Evolutionary conservation across 2,329 filamentous ascomycete genomes (phyloP).

Genomic region (Didymella keratinophila): DNA sequence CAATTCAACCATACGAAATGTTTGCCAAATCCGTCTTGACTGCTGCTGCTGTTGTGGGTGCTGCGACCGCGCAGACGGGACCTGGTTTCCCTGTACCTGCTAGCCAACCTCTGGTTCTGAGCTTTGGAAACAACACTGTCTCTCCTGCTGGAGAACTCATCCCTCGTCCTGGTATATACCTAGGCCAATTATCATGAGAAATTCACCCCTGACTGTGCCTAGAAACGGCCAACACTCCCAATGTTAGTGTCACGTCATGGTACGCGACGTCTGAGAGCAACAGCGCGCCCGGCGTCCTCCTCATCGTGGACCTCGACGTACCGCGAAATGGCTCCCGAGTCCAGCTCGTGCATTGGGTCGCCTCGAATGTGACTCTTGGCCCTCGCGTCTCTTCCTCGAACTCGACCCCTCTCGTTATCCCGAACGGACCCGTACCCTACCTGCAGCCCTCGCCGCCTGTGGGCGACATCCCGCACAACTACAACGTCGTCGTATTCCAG

Average conservation of each 20-base stretch:
- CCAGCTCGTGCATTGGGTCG: constrained; percentile 44
- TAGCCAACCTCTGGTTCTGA: constrained; percentile 30
- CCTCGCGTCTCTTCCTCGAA: constrained; percentile 14
- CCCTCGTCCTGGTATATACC: constrained; percentile 39
- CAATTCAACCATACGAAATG: constrained; percentile 18
- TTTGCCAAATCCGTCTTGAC: constrained; percentile 24
- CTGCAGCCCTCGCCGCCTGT: constrained; percentile 37
- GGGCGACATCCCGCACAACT: constrained; percentile 40
- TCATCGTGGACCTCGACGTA: constrained; percentile 45
- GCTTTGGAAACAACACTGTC: constrained; percentile 44
- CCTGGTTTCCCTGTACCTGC: constrained; percentile 43
- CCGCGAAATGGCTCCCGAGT: constrained; percentile 40
- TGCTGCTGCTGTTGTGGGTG: constrained; percentile 23
- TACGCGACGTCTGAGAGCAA: constrained; percentile 5
- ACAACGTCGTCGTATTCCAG: constrained; percentile 39
- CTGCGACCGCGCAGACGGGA: constrained; percentile 33
- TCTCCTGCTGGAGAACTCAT: constrained; percentile 45
- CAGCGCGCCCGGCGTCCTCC: constrained; percentile 30
- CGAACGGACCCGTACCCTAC: constrained; percentile 28
- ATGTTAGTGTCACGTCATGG: constrained; percentile 34
- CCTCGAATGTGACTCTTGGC: constrained; percentile 34
- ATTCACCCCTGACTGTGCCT: neutral
- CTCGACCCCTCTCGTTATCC: constrained; percentile 15
- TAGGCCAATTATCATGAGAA: neutral
- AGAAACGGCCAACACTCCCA: constrained; percentile 40